Percentiles rank a stretch among this genome's conserved stretches.
phyloP scores from a whole-genome alignment of 345 rosid species.

The Leavenworthia alabamica region DNA sequence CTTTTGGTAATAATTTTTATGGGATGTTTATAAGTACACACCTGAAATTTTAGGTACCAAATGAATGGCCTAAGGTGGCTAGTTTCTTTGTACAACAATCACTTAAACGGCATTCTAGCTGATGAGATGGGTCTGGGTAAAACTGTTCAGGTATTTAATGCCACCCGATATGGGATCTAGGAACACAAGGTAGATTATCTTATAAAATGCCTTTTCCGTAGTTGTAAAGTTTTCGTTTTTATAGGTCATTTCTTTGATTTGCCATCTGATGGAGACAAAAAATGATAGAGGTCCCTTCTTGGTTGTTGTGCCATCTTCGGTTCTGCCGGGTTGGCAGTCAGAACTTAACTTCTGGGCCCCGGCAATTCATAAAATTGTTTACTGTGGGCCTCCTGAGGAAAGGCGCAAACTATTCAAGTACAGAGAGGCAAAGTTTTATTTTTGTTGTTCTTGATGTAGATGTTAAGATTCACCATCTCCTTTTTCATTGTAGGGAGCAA shows the following conservation, averaged over 20 bases:
- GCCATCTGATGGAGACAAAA: conserved; percentile 82
- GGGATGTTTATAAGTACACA: conserved; percentile 12
- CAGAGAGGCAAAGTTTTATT: not conserved
- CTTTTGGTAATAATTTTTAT: not conserved
- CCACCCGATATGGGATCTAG: not conserved
- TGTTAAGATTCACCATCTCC: conserved; percentile 1
- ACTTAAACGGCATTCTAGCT: conserved; percentile 87
- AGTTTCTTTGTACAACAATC: conserved; percentile 79
- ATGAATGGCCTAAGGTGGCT: conserved; percentile 88
- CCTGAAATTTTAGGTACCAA: conserved; percentile 60
- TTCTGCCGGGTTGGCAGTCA: conserved; percentile 76
- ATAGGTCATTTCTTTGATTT: conserved; percentile 72
- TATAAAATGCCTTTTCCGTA: conserved; percentile 1
- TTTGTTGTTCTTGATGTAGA: not conserved
- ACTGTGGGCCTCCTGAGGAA: conserved; percentile 84
- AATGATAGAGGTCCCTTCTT: conserved; percentile 85
- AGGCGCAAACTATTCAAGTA: conserved; percentile 83
- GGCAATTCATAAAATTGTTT: conserved; percentile 55
- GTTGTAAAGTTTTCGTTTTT: not conserved
- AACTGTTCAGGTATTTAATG: conserved; percentile 68
- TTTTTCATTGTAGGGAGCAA: conserved; percentile 56
- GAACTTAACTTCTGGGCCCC: conserved; percentile 88
- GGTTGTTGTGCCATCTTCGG: conserved; percentile 87
- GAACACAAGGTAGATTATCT: not conserved
- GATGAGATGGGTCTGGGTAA: conserved; percentile 99